These are phyloP conservation scores for Leccinum fibrillosum DNA, from an alignment of 768 basidiomycete genomes.

Conservation along the genomic window DNA sequence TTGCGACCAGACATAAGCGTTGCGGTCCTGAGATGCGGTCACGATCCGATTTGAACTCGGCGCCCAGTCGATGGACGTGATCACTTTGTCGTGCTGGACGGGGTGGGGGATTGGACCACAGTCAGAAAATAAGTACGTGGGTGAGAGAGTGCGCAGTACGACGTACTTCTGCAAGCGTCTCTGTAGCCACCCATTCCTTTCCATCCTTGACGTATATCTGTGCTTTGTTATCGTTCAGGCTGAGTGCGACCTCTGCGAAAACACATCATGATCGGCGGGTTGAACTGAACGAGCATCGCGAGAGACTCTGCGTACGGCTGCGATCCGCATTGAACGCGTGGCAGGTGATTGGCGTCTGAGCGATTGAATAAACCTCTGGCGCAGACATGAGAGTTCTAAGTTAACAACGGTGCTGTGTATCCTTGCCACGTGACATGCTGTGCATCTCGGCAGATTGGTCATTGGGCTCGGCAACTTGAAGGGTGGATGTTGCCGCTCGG, in stretches of 20 bases:
- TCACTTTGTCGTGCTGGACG: slow-evolving; percentile 88
- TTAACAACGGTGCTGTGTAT: background rate
- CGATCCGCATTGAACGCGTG: slow-evolving; percentile 92
- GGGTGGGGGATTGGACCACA: background rate
- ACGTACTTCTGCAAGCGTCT: slow-evolving; percentile 80
- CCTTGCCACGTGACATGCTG: slow-evolving; percentile 6
- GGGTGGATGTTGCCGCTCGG: too few relatives aligned
- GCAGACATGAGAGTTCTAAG: slow-evolving; percentile 47
- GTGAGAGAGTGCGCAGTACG: background rate
- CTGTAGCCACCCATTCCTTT: slow-evolving; percentile 63
- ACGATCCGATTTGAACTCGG: slow-evolving; percentile 96
- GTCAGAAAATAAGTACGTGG: background rate
- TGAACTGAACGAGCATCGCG: background rate
- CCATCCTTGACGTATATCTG: slow-evolving; percentile 74
- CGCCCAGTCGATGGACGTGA: slow-evolving; percentile 99
- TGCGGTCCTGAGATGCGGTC: slow-evolving; percentile 97
- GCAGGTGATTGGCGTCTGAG: slow-evolving; percentile 82
- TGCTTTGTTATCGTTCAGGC: slow-evolving; percentile 86
- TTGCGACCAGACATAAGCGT: slow-evolving; percentile 98
- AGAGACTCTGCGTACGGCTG: slow-evolving; percentile 56
- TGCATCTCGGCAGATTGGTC: too few relatives aligned
- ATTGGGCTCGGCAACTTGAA: too few relatives aligned
- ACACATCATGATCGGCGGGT: slow-evolving; percentile 6
- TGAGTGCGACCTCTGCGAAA: slow-evolving; percentile 78
- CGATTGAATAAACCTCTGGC: slow-evolving; percentile 73